phyloP scores from a whole-genome alignment of 2,329 filamentous ascomycete genomes.

The Periconia macrospinosa region DNA sequence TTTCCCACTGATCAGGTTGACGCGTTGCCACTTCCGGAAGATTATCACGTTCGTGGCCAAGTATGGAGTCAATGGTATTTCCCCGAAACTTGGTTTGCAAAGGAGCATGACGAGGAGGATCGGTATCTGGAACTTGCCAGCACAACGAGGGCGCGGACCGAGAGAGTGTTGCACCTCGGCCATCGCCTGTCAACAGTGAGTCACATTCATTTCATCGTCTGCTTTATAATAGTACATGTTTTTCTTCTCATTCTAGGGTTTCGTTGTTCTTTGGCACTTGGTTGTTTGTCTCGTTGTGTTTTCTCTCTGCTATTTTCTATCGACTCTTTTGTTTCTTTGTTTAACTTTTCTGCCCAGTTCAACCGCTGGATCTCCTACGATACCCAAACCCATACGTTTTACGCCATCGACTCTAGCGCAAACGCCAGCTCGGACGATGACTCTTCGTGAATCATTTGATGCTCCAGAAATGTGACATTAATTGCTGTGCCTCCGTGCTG shows the following conservation, averaged over 20 bases:
- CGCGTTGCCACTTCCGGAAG: slow-evolving; percentile 66
- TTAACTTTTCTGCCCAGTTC: slow-evolving; percentile 21
- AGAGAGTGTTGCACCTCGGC: slow-evolving; percentile 63
- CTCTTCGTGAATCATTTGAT: too few relatives aligned
- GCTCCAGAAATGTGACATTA: too few relatives aligned
- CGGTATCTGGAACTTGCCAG: slow-evolving; percentile 64
- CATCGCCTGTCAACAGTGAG: slow-evolving; percentile 47
- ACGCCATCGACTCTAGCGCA: slow-evolving; percentile 10
- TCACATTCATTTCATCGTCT: not conserved
- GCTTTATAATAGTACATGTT: not conserved
- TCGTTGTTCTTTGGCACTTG: not conserved
- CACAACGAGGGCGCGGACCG: slow-evolving; percentile 59
- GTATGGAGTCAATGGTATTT: slow-evolving; percentile 63
- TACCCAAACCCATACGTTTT: slow-evolving; percentile 27
- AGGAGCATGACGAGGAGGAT: slow-evolving; percentile 68
- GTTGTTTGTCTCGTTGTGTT: not conserved
- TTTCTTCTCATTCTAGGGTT: not conserved
- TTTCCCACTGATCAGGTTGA: slow-evolving; percentile 55
- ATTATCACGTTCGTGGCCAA: slow-evolving; percentile 67
- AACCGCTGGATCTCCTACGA: slow-evolving; percentile 37
- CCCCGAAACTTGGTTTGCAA: slow-evolving; percentile 62
- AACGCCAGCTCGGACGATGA: not conserved
- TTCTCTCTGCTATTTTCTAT: not conserved
- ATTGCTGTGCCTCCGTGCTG: too few relatives aligned
- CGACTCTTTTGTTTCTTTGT: not conserved